Conservation (phyloP, 352 stramenopile species). For the Peronospora farinosa region DNA sequence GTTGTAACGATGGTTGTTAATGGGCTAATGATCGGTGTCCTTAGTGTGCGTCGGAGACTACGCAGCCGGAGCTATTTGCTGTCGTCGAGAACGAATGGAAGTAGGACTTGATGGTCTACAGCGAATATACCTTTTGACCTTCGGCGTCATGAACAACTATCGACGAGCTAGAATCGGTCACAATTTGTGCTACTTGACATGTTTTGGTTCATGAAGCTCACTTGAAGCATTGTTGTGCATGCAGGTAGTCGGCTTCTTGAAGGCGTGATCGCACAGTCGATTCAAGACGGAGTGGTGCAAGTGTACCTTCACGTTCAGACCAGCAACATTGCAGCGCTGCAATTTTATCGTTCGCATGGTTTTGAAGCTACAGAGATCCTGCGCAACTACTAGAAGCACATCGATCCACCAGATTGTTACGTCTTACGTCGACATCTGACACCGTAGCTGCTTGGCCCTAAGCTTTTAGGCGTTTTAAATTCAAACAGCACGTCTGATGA, state of each 20-base stretch:
- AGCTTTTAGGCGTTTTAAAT: neutral
- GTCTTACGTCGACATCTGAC: constrained; percentile 70
- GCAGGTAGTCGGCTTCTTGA: constrained; percentile 40
- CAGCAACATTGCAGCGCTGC: constrained; percentile 85
- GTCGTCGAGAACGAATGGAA: constrained; percentile 60
- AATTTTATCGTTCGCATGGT: constrained; percentile 86
- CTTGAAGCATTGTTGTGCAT: neutral
- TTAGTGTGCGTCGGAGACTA: constrained; percentile 71
- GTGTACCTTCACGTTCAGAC: constrained; percentile 91
- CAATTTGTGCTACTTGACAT: neutral
- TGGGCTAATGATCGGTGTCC: too few relatives aligned
- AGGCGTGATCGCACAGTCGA: constrained; percentile 33
- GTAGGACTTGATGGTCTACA: constrained; percentile 9
- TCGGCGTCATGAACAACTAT: constrained; percentile 88
- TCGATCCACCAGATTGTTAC: constrained; percentile 91
- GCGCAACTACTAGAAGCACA: constrained; percentile 92
- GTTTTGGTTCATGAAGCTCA: neutral
- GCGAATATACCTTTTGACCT: constrained; percentile 92
- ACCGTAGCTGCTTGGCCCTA: constrained; percentile 5
- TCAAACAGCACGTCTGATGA: constrained; percentile 9
- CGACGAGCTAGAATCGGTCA: constrained; percentile 66
- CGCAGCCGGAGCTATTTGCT: constrained; percentile 87
- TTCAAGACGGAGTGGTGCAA: constrained; percentile 38
- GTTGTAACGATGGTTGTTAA: too few relatives aligned
- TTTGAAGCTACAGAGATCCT: constrained; percentile 88